These are phyloP conservation scores for Chlorophyllum brunneum DNA, from an alignment of 768 basidiomycete species.

Conservation along the genomic window DNA sequence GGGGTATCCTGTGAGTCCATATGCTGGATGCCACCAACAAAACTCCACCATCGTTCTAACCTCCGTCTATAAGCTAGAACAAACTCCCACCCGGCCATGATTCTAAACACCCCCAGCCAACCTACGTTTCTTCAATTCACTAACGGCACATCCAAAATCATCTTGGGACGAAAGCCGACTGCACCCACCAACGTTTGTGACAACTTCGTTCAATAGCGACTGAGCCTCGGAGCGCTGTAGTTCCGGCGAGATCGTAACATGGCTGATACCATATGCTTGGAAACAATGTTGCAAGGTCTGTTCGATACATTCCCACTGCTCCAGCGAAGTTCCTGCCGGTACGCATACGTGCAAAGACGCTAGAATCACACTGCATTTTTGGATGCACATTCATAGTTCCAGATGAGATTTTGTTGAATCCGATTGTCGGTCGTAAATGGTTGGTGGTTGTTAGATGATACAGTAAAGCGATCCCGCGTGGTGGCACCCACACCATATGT, in stretches of 20 bases:
- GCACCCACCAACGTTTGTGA: constrained; percentile 19
- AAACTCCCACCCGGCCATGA: neutral
- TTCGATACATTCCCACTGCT: constrained; percentile 50
- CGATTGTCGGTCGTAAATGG: too few relatives aligned
- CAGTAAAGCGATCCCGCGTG: too few relatives aligned
- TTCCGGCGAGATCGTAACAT: constrained; percentile 55
- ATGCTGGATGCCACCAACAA: too few relatives aligned
- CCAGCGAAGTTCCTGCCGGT: constrained; percentile 40
- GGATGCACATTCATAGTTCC: neutral
- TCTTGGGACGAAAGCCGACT: constrained; percentile 35
- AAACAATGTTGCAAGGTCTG: constrained; percentile 47
- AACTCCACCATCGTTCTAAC: too few relatives aligned
- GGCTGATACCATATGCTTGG: constrained; percentile 46
- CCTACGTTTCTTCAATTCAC: constrained; percentile 33
- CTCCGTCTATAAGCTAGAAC: too few relatives aligned
- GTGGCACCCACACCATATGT: too few relatives aligned
- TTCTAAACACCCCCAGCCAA: constrained; percentile 12
- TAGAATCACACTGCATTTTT: constrained; percentile 37
- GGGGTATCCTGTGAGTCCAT: too few relatives aligned
- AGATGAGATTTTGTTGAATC: neutral
- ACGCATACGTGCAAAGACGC: constrained; percentile 53
- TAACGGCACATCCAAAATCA: constrained; percentile 41
- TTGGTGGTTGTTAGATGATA: too few relatives aligned
- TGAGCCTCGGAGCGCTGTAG: constrained; percentile 29
- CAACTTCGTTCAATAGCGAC: constrained; percentile 24